Evolutionary conservation across 1,284 basidiomycete species (phyloP).

Genomic region (Coniferiporia weirii): DNA sequence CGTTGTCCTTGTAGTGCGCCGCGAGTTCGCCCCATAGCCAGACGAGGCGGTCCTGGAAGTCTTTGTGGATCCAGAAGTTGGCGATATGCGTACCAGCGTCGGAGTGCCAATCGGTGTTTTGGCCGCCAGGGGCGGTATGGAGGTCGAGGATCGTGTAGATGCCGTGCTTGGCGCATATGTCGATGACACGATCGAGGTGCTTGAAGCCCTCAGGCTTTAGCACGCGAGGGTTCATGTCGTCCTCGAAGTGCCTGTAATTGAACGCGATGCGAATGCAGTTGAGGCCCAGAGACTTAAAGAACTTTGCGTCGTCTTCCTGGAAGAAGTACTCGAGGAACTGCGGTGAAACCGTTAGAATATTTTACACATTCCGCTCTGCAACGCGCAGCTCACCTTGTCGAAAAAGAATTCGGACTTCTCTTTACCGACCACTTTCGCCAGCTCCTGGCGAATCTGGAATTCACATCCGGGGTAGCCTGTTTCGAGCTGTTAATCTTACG

Average conservation of each 20-base stretch:
- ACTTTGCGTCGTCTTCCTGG: conserved; percentile 34
- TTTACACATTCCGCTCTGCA: not conserved
- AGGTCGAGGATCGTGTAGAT: conserved; percentile 32
- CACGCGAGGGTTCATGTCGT: conserved; percentile 31
- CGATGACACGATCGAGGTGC: conserved; percentile 32
- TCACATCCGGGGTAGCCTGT: conserved; percentile 33
- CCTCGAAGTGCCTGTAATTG: conserved; percentile 31
- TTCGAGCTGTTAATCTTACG: not conserved
- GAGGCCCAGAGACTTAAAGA: conserved; percentile 33
- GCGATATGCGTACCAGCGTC: conserved; percentile 25
- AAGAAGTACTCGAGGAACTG: conserved; percentile 40
- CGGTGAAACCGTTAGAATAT: not conserved
- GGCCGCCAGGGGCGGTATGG: conserved; percentile 27
- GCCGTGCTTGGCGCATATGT: conserved; percentile 29
- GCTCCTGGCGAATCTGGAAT: conserved; percentile 34
- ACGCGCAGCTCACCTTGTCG: conserved; percentile 29
- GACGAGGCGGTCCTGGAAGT: conserved; percentile 41
- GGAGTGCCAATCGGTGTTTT: conserved; percentile 26
- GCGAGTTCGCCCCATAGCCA: conserved; percentile 38
- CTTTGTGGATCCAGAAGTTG: conserved; percentile 39
- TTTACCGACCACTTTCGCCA: conserved; percentile 34
- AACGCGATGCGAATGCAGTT: conserved; percentile 33
- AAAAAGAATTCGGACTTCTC: conserved; percentile 43
- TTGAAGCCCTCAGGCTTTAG: conserved; percentile 28
- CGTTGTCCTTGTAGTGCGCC: conserved; percentile 37